phyloP scores from a whole-genome alignment of 2,329 filamentous ascomycete genomes.

The Pseudogymnoascus sp. region DNA sequence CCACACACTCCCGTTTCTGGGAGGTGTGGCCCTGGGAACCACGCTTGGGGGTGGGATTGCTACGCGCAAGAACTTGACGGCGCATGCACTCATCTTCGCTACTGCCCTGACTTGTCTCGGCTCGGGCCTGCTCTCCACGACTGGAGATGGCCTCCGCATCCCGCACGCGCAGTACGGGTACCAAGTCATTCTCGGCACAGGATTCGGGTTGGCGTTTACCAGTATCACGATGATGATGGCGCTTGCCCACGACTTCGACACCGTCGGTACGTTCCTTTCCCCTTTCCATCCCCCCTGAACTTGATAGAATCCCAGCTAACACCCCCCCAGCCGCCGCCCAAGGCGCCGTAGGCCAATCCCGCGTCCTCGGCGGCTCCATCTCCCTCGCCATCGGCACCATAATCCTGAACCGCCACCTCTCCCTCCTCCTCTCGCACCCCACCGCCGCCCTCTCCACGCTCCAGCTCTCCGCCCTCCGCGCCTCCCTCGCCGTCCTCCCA shows the following conservation, averaged over 20 bases:
- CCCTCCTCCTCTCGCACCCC: slow-evolving; percentile 14
- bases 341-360: slow-evolving; percentile 50
- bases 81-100: slow-evolving; percentile 40
- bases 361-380: slow-evolving; percentile 51
- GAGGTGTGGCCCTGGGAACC: slow-evolving; percentile 46
- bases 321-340: slow-evolving; percentile 41
- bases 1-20: slow-evolving; percentile 50
- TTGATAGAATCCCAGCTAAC: too few relatives aligned
- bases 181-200: slow-evolving; percentile 48
- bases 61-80: slow-evolving; percentile 45
- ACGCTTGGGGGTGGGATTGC: slow-evolving; percentile 46
- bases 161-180: slow-evolving; percentile 36
- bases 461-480: background rate
- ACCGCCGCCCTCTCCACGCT: background rate
- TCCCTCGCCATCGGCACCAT: slow-evolving; percentile 50
- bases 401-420: slow-evolving; percentile 37
- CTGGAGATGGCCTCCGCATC: slow-evolving; percentile 11
- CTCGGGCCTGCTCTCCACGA: slow-evolving; percentile 39
- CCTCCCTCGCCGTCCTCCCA: background rate
- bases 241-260: slow-evolving; percentile 36
- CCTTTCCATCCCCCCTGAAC: too few relatives aligned
- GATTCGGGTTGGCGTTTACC: slow-evolving; percentile 40
- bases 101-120: slow-evolving; percentile 45
- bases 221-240: slow-evolving; percentile 42
- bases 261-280: slow-evolving; percentile 25